phyloP scores from a whole-genome alignment of 164 flowering plant genomes.

The Chimonanthus praecox region DNA sequence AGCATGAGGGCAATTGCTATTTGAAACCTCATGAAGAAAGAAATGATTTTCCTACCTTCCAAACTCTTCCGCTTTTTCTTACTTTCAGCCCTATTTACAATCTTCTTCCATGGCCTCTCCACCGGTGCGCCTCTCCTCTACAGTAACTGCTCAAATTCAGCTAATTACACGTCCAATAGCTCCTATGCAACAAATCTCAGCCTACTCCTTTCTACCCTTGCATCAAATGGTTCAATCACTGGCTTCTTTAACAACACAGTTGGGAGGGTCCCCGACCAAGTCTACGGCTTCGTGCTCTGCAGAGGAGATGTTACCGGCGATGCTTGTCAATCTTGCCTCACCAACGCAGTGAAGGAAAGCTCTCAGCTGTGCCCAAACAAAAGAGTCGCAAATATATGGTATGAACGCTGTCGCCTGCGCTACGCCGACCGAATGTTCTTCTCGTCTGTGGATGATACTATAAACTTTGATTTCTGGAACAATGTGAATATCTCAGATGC shows the following conservation, averaged over 20 bases:
- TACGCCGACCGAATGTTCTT: slow-evolving; percentile 7
- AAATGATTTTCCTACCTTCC: not conserved
- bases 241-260: slow-evolving; percentile 5
- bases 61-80: not conserved
- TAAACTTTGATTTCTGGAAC: not conserved
- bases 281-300: slow-evolving; percentile 13
- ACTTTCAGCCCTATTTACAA: not conserved
- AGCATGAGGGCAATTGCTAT: too few relatives aligned
- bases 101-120: not conserved
- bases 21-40: too few relatives aligned
- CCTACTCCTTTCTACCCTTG: slow-evolving; percentile 2
- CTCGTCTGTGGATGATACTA: not conserved
- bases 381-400: slow-evolving; percentile 8
- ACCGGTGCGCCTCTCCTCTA: not conserved
- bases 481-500: not conserved
- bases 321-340: slow-evolving; percentile 3
- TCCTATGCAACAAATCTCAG: slow-evolving; percentile 5
- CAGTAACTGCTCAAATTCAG: not conserved
- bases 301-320: slow-evolving; percentile 3
- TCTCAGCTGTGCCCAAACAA: not conserved
- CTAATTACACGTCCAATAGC: not conserved
- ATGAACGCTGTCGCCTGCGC: slow-evolving; percentile 9
- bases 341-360: not conserved
- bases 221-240: slow-evolving; percentile 3
- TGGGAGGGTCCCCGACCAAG: not conserved